A percentile compares a stretch with the other conserved stretches of the same genome.
Evolutionary conservation across 495 filamentous ascomycete species (phyloP).

Genomic region (Aspergillus cristatus): DNA sequence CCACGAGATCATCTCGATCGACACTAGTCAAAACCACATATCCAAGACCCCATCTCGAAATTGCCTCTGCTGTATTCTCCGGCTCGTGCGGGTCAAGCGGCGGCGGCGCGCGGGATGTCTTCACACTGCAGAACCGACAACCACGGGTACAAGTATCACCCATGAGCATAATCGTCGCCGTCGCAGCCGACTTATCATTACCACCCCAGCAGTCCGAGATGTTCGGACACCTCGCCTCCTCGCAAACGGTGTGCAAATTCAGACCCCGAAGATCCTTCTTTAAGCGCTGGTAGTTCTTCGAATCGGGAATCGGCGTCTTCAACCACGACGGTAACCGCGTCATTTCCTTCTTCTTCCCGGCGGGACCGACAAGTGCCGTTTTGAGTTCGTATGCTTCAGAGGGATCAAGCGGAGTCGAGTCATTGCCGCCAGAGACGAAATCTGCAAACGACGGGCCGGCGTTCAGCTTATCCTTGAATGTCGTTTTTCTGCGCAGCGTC

Average conservation of each 20-base stretch:
- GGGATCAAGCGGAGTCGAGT: constrained; percentile 47
- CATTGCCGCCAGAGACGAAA: constrained; percentile 52
- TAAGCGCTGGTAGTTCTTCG: constrained; percentile 84
- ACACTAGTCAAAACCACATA: constrained; percentile 94
- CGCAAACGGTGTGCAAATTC: constrained; percentile 89
- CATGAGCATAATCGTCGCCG: constrained; percentile 99
- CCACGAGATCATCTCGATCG: constrained; percentile 82
- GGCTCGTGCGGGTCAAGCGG: constrained; percentile 94
- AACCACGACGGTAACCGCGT: constrained; percentile 90
- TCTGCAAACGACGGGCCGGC: constrained; percentile 77
- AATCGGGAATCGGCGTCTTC: constrained; percentile 84
- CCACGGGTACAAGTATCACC: constrained; percentile 96
- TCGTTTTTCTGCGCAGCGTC: constrained; percentile 41
- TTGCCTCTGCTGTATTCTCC: constrained; percentile 90
- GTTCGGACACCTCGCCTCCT: constrained; percentile 95
- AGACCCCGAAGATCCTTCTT: constrained; percentile 87
- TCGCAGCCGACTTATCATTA: constrained; percentile 74
- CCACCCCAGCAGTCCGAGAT: constrained; percentile 98
- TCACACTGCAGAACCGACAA: constrained; percentile 94
- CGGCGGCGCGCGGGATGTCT: constrained; percentile 68
- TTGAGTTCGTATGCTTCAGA: constrained; percentile 50
- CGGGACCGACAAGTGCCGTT: constrained; percentile 76
- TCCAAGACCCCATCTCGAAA: constrained; percentile 85
- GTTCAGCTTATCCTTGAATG: constrained; percentile 74
- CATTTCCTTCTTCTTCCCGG: constrained; percentile 72